Evolutionary conservation across 331 rosid genomes (phyloP).

Genomic region (Ulmus americana): DNA sequence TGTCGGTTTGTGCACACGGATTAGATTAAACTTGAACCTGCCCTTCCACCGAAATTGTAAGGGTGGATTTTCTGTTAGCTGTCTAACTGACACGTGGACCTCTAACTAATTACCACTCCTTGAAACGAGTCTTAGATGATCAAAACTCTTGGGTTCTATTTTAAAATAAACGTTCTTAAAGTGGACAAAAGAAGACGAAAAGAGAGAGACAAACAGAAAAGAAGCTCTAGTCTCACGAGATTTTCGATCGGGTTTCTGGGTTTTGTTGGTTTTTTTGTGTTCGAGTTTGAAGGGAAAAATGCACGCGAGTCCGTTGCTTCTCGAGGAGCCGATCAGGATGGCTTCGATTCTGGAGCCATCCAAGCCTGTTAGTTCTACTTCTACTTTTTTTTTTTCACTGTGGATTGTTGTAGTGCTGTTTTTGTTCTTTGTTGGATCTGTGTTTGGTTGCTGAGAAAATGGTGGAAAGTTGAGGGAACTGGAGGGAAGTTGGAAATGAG

Average conservation of each 20-base stretch:
- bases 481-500: neutral
- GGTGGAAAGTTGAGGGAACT: neutral
- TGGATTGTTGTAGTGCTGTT: neutral
- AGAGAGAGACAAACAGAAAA: neutral
- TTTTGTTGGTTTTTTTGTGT: neutral
- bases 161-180: too few species aligned
- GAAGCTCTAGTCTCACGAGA: neutral
- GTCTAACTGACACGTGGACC: neutral
- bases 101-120: too few species aligned
- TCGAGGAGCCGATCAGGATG: conserved; percentile 76
- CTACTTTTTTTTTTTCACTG: neutral
- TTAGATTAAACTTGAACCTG: neutral
- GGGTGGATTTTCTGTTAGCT: neutral
- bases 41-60: too few species aligned
- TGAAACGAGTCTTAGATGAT: too few species aligned
- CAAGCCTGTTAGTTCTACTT: conserved; percentile 43
- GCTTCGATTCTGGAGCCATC: conserved; percentile 66
- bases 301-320: conserved; percentile 53
- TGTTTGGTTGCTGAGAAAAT: neutral
- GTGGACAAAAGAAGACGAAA: neutral
- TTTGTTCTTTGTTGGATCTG: neutral
- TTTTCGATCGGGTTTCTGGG: neutral
- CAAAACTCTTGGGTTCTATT: too few species aligned
- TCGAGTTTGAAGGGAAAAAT: conserved; percentile 19
- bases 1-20: neutral